Conservation (phyloP, 2,329 filamentous ascomycete genomes). For the Chalara sp. region DNA sequence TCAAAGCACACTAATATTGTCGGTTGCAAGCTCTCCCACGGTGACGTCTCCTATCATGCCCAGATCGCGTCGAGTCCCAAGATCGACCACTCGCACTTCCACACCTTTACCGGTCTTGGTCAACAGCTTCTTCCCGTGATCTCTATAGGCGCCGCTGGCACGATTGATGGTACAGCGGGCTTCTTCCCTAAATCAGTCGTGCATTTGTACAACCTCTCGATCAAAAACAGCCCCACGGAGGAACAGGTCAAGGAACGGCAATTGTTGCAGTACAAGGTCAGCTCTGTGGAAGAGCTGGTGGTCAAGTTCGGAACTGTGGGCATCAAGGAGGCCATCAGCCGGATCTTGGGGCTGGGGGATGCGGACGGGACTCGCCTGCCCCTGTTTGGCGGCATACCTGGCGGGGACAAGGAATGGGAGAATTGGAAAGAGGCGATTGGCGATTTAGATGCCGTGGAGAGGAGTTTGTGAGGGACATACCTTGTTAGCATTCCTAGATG, state of each 20-base stretch:
- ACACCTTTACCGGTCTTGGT: constrained; percentile 57
- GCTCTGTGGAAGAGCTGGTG: constrained; percentile 54
- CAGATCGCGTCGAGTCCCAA: constrained; percentile 52
- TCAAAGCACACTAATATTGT: constrained; percentile 60
- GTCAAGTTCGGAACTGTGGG: constrained; percentile 54
- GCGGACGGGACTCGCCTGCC: constrained; percentile 53
- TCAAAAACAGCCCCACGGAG: constrained; percentile 28
- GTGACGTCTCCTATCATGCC: constrained; percentile 56
- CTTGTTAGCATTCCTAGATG: no score
- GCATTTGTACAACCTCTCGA: constrained; percentile 44
- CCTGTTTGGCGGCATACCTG: constrained; percentile 49
- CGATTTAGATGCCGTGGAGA: constrained; percentile 25
- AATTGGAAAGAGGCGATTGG: constrained; percentile 33
- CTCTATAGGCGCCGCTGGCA: constrained; percentile 54
- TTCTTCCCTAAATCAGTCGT: constrained; percentile 59
- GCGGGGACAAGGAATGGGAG: constrained; percentile 40
- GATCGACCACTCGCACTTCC: constrained; percentile 53
- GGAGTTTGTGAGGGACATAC: constrained; percentile 14
- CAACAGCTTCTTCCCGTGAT: constrained; percentile 59
- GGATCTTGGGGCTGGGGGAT: constrained; percentile 53
- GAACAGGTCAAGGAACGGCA: constrained; percentile 43
- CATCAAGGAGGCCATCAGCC: constrained; percentile 56
- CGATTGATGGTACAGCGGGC: constrained; percentile 59
- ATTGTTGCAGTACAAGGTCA: constrained; percentile 53
- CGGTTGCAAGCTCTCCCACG: constrained; percentile 63